These are phyloP conservation scores for Drechslerella stenobrocha DNA, from an alignment of 2,329 filamentous ascomycete species.

Conservation along the genomic window DNA sequence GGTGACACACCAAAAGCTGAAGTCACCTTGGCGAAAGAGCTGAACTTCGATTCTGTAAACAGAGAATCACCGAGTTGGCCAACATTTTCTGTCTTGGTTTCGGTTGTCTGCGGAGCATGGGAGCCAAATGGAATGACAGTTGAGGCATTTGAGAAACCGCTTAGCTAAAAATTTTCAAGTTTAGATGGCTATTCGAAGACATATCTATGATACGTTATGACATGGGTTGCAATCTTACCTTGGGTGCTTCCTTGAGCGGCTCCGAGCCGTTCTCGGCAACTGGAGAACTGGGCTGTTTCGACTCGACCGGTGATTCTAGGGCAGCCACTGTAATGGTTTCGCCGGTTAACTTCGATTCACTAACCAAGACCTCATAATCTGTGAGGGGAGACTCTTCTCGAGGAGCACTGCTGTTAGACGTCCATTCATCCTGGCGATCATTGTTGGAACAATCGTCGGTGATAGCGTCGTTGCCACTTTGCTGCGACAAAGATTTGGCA, in stretches of 20 bases:
- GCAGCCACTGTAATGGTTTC: constrained; percentile 3
- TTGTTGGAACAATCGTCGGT: constrained; percentile 30
- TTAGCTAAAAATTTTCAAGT: constrained; percentile 1
- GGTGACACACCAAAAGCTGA: constrained; percentile 38
- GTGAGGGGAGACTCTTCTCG: not conserved
- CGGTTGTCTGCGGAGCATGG: constrained; percentile 8
- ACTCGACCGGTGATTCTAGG: constrained; percentile 1
- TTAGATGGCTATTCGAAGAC: not conserved
- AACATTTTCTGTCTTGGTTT: not conserved
- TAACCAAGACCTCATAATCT: not conserved
- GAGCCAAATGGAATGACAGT: constrained; percentile 34
- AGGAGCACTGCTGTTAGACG: not conserved
- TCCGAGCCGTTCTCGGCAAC: not conserved
- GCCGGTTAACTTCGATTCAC: constrained; percentile 8
- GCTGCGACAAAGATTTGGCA: not conserved
- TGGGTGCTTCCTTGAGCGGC: constrained; percentile 9
- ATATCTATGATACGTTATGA: not conserved
- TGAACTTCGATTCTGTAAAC: constrained; percentile 33
- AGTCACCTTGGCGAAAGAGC: constrained; percentile 22
- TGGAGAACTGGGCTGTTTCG: constrained; percentile 6
- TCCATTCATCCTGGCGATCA: constrained; percentile 9
- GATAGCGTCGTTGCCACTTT: not conserved
- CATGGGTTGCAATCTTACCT: constrained; percentile 7
- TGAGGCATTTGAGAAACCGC: constrained; percentile 41
- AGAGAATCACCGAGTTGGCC: constrained; percentile 3